phyloP scores from a whole-genome alignment of 2,329 filamentous ascomycete species.

The Dendryphion nanum region DNA sequence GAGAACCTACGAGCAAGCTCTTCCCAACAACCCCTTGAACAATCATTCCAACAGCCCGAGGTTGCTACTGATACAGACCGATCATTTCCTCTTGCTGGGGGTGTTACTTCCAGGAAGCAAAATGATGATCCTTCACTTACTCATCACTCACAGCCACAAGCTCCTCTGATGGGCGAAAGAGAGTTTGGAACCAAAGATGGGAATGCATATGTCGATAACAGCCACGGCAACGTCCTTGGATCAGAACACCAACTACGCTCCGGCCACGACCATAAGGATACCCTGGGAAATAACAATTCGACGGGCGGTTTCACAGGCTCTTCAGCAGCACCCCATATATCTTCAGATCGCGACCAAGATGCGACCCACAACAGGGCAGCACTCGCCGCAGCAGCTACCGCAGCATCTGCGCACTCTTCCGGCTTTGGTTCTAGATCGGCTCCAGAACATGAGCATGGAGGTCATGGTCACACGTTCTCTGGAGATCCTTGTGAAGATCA shows the following conservation, averaged over 20 bases:
- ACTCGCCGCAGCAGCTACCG: neutral
- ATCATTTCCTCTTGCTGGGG: conserved; percentile 37
- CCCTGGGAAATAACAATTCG: neutral
- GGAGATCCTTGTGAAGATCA: conserved; percentile 21
- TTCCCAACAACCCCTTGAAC: conserved; percentile 1
- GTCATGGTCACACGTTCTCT: conserved; percentile 16
- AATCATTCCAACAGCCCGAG: conserved; percentile 10
- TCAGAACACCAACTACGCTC: conserved; percentile 6
- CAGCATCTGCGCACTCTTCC: neutral
- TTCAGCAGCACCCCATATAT: neutral
- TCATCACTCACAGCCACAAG: conserved; percentile 2
- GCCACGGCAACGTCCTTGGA: conserved; percentile 5
- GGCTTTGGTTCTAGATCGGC: neutral
- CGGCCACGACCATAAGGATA: neutral
- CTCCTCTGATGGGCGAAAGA: conserved; percentile 7
- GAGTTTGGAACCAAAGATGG: conserved; percentile 20
- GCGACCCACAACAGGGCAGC: neutral
- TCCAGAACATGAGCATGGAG: conserved; percentile 12
- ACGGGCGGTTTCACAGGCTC: neutral
- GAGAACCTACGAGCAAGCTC: conserved; percentile 1
- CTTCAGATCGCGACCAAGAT: neutral
- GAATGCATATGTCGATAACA: conserved; percentile 4
- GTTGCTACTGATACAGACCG: conserved; percentile 24
- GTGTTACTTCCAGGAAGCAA: conserved; percentile 17
- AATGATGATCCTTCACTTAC: conserved; percentile 5